A percentile compares a stretch with the other conserved stretches of the same genome.
phyloP scores from a whole-genome alignment of 2,329 filamentous ascomycete genomes.

The Venturia effusa region DNA sequence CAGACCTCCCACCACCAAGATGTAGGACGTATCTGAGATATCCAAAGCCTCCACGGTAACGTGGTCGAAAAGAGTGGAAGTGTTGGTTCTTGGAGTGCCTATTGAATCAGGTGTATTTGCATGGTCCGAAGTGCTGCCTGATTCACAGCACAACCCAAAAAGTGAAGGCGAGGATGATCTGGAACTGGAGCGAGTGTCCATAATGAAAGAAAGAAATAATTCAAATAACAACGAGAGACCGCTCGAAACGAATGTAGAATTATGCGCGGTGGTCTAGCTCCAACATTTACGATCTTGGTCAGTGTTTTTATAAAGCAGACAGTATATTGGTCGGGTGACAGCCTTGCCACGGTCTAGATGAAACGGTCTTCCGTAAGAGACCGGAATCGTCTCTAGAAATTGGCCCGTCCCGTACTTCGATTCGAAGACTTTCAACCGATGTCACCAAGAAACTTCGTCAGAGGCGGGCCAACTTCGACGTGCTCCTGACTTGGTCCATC shows the following conservation, averaged over 20 bases:
- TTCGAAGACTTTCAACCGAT: conserved; percentile 1
- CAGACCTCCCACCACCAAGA: conserved; percentile 43
- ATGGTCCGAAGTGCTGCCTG: conserved; percentile 15
- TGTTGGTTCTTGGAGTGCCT: conserved; percentile 35
- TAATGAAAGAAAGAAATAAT: conserved; percentile 12
- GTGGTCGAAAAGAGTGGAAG: conserved; percentile 36
- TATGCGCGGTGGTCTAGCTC: not conserved
- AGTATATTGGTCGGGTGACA: conserved; percentile 2
- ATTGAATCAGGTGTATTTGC: conserved; percentile 17
- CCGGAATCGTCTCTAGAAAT: conserved; percentile 2
- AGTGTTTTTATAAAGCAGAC: conserved; percentile 7
- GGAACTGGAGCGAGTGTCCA: conserved; percentile 18
- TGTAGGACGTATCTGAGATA: conserved; percentile 35
- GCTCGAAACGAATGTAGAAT: conserved; percentile 6
- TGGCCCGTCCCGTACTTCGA: not conserved
- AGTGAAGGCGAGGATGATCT: conserved; percentile 20
- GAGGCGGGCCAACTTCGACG: conserved; percentile 15
- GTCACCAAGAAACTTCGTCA: not conserved
- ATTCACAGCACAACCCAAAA: conserved; percentile 13
- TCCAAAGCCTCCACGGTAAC: conserved; percentile 31
- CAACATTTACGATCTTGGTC: conserved; percentile 16
- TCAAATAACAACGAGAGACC: not conserved
- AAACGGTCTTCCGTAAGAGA: conserved; percentile 6
- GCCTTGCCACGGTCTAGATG: conserved; percentile 7
- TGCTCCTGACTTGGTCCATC: not conserved